These are phyloP conservation scores for Aspergillus texensis DNA, from an alignment of 2,329 filamentous ascomycete species.

Conservation along the genomic window DNA sequence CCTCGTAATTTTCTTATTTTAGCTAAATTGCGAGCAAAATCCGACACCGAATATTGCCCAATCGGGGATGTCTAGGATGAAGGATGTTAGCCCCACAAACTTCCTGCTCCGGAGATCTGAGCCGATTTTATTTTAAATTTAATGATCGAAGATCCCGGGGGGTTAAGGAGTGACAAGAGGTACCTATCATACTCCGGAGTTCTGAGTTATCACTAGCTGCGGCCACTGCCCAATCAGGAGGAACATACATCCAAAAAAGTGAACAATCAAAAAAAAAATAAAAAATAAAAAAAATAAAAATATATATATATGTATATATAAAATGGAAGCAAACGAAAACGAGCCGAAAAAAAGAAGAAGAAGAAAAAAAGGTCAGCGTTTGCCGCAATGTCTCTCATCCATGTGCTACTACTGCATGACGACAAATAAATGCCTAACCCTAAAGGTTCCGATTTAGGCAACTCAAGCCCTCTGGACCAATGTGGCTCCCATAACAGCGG, in stretches of 20 bases:
- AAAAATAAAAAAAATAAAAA: background rate
- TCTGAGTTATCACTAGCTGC: background rate
- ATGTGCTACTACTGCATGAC: background rate
- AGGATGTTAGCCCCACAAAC: background rate
- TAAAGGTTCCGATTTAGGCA: background rate
- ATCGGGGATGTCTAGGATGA: background rate
- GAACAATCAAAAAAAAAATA: background rate
- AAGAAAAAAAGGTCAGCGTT: background rate
- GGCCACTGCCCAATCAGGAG: background rate
- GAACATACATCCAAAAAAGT: background rate
- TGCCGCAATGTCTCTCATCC: background rate
- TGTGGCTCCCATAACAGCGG: no score
- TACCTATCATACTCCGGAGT: no score
- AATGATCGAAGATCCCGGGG: background rate
- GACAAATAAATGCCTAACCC: background rate
- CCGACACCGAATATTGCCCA: background rate
- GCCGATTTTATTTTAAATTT: background rate
- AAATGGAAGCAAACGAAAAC: background rate
- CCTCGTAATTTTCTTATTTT: background rate
- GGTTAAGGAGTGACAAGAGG: no score
- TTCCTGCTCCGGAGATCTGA: background rate
- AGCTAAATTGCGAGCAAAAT: background rate
- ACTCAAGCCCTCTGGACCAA: background rate
- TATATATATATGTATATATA: background rate
- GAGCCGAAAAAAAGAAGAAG: background rate